Base-by-base conservation (phyloP, 805 yeast species). In the Teunomyces pallodes region DNA sequence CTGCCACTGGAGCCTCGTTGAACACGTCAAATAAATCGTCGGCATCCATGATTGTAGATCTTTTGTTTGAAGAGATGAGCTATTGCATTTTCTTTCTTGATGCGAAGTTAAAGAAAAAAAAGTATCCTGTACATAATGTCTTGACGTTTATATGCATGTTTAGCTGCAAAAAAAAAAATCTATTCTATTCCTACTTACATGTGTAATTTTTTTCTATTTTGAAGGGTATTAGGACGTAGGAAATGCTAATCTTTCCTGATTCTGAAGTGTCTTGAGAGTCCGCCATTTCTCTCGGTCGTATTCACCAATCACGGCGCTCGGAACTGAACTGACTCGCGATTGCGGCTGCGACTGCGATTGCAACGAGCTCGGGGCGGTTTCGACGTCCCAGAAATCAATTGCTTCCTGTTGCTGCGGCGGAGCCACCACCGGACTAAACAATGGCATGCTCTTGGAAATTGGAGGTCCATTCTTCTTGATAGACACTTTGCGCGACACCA, bases 231-330 rank as follows among this genome's bases (percentile, higher is more conserved):
- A 12, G n/a, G 27, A 20, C 20, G 35, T 30, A 14, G 32, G 36
- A 30, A 38, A 42, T 9, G 26, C 36, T 9, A 31, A 9, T 9
- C 36, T 45, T 29, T 47, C 53, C 35, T 54, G 44, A 28, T 50
- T 47, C 33, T 52, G 61, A 44, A 76, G 53, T 17, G 70, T 59
- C 54, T 75, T 74, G 51, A 82, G 68, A 0, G 81, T 77, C 48
- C 77, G 68, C 87, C 87, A 82, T 59, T 83, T 83, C 59, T 83
- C 88, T 55, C 77, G 67, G 56, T 83, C 88, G 57, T 83, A 83
- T 56, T 81, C 81, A 0, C 87, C 87, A 47, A 82, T 75, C 3
- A 80, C 82, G 9, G 75, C 81, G 36, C 82, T 73, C 0, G 87
- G 87, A 33, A 74, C 51, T 57, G 76, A 64, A 64, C 80, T 58